Percentiles rank a stretch among this genome's conserved stretches.
Conservation (phyloP, 2,329 filamentous ascomycete species). For the Moelleriella libera region DNA sequence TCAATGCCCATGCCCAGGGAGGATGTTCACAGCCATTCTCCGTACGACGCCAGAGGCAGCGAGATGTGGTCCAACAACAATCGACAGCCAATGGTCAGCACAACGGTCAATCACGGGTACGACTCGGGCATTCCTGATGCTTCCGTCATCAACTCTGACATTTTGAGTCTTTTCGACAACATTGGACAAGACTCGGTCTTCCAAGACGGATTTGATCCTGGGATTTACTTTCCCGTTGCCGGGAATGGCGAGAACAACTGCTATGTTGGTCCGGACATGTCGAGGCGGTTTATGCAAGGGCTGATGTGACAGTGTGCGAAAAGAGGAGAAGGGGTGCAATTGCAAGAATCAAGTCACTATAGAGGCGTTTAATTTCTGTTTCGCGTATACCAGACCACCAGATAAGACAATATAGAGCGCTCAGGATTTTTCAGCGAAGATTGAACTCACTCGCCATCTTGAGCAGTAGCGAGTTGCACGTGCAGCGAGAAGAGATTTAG, state of each 20-base stretch:
- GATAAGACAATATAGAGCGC: too few species aligned
- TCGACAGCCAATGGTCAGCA: conserved; percentile 1
- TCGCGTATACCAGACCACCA: too few species aligned
- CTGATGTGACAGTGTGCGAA: neutral
- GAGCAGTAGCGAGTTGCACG: too few species aligned
- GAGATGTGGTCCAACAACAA: neutral
- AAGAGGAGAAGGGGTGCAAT: too few species aligned
- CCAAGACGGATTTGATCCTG: conserved; percentile 5
- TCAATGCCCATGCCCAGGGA: neutral
- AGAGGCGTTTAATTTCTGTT: too few species aligned
- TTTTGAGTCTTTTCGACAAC: conserved; percentile 20
- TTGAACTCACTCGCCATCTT: too few species aligned
- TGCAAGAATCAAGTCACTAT: too few species aligned
- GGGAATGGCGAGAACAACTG: conserved; percentile 10
- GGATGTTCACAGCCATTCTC: neutral
- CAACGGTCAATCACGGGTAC: neutral
- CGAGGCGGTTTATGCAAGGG: neutral
- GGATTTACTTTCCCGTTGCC: conserved; percentile 7
- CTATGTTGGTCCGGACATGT: neutral
- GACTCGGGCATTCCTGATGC: conserved; percentile 14
- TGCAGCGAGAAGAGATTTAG: too few species aligned
- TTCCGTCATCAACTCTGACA: conserved; percentile 19
- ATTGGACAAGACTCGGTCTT: conserved; percentile 16
- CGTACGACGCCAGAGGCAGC: neutral
- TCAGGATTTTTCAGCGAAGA: too few species aligned